Evolutionary conservation across 129 eudicot species (phyloP).

Genomic region (Lactuca sativa): DNA sequence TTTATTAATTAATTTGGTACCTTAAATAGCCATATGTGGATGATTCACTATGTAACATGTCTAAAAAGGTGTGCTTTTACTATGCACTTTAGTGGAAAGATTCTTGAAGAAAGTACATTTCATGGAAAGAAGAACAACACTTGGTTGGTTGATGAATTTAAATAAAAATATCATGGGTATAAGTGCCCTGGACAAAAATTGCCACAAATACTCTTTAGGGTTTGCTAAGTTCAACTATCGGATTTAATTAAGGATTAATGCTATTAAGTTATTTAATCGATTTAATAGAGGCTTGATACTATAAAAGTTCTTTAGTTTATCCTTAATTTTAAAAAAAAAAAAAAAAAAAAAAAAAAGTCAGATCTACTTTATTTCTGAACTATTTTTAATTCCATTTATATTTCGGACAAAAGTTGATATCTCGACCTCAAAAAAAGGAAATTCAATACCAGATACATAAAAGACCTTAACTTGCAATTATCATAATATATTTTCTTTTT

Average conservation of each 20-base stretch:
- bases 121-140: constrained; percentile 20
- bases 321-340: no score
- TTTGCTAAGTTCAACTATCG: not conserved
- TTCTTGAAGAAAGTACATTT: constrained; percentile 33
- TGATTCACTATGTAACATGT: constrained; percentile 17
- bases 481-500: no score
- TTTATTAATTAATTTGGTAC: constrained; percentile 16
- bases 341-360: no score
- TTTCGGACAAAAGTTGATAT: no score
- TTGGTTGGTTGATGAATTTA: constrained; percentile 26
- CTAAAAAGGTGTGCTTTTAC: constrained; percentile 30
- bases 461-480: no score
- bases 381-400: no score
- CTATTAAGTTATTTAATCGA: no score
- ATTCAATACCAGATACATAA: no score
- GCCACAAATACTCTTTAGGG: constrained; percentile 16
- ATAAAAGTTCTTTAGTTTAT: no score
- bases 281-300: no score
- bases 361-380: no score
- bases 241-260: not conserved
- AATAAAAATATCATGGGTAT: constrained; percentile 29
- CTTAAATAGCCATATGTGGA: constrained; percentile 33
- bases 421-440: no score
- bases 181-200: constrained; percentile 20
- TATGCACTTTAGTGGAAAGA: constrained; percentile 29